A percentile compares a stretch with the other conserved stretches of the same genome.
phyloP scores from a whole-genome alignment of 73 alveolate genomes.

The Paramecium pentaurelia region DNA sequence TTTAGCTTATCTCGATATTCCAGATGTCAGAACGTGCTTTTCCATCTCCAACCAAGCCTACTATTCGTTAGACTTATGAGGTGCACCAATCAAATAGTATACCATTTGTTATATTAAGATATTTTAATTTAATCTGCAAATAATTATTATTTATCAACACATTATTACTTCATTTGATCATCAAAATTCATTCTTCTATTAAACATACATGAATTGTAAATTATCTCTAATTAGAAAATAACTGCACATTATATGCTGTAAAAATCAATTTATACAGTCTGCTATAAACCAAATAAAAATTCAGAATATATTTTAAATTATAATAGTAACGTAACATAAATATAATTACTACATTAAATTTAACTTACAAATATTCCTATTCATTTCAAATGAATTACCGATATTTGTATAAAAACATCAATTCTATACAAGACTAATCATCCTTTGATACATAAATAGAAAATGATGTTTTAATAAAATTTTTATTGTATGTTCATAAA shows the following conservation, averaged over 20 bases:
- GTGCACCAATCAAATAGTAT: constrained; percentile 33
- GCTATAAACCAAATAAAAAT: background rate
- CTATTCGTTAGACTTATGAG: background rate
- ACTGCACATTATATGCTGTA: background rate
- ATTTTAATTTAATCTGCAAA: background rate
- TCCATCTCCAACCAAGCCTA: constrained; percentile 4
- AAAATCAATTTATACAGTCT: background rate
- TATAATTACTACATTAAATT: background rate
- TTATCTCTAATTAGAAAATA: background rate
- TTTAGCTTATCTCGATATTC: background rate
- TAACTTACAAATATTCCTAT: too few relatives aligned
- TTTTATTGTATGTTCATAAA: too few relatives aligned
- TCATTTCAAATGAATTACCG: background rate
- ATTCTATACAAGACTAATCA: too few relatives aligned
- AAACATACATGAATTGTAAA: background rate
- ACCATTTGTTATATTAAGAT: constrained; percentile 17
- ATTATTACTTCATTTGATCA: background rate
- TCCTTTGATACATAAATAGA: background rate
- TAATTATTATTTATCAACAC: background rate
- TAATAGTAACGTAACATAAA: background rate
- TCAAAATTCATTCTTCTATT: background rate
- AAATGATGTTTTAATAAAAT: background rate
- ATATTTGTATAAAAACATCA: too few relatives aligned
- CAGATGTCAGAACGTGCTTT: constrained; percentile 25
- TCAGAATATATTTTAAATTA: background rate